Evolutionary conservation across 1,284 basidiomycete genomes (phyloP), one percentile per base, ranked within the genome.

Genomic region (Ustilago loliicola): DNA sequence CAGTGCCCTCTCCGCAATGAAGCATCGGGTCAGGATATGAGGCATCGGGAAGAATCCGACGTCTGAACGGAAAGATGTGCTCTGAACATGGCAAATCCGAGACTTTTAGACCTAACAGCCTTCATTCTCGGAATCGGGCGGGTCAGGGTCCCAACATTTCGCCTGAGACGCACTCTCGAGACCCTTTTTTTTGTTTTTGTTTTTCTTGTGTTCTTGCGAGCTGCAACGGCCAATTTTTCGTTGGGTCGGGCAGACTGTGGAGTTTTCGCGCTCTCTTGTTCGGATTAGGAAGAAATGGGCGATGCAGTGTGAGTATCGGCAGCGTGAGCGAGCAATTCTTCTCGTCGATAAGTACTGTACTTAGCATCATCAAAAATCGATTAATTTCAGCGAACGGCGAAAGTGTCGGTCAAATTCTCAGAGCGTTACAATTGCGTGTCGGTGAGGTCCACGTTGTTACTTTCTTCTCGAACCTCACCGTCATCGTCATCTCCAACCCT

Each of bases 321-420:
- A 21, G 10, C 11, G 42, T 40, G 47, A 60, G 48, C 30, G 21
- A 36, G 21, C 21, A 62, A 38, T 70, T 64, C 67, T 70, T 70
- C 61, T 61, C 17, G 50, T 17, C 47, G 36, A 34, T 54, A 55
- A 60, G n/a, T n/a, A n/a, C n/a, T n/a, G n/a, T n/a, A n/a, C n/a
- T n/a, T n/a, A n/a, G n/a, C 58, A 30, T 48, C 60, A 56, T 4
- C 21, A 45, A 45, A 45, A 45, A 72, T 72, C 65, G 71, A 72
- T 72, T 67, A 30, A 13, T 25, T 34, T 45, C 13, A 23, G 29
- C 27, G 15, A 19, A 25, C 45, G 45, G 53, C 53, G 17, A 54
- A 23, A 36, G 51, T 53, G 40, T 66, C 63, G 69, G 63, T 32
- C 59, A 71, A 66, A 58, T 66, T 38, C 38, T 19, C 10, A 52